Percentiles rank a stretch among this genome's conserved stretches.
Evolutionary conservation across 768 basidiomycete genomes (phyloP).

Genomic region (Suillus cothurnatus): DNA sequence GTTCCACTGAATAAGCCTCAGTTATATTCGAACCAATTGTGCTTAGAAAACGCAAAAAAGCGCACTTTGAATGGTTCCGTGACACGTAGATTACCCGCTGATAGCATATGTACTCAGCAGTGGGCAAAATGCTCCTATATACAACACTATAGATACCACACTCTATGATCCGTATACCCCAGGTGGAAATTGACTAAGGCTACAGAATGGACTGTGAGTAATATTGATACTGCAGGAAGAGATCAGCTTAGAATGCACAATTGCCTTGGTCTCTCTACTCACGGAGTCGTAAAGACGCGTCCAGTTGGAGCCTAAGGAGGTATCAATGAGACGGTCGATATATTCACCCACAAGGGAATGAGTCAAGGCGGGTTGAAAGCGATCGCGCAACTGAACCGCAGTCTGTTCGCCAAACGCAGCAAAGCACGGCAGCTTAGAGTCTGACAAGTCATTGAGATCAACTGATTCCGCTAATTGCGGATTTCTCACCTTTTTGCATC

Average conservation of each 20-base stretch:
- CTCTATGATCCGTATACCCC: neutral
- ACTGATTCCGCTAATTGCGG: constrained; percentile 10
- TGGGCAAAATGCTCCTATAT: neutral
- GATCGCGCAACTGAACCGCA: constrained; percentile 82
- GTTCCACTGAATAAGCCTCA: neutral
- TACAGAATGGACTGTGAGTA: constrained; percentile 88
- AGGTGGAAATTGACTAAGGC: constrained; percentile 19
- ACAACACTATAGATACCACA: constrained; percentile 6
- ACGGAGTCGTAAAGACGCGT: constrained; percentile 96
- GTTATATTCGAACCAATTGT: neutral
- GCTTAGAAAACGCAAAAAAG: neutral
- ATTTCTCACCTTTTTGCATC: constrained; percentile 86
- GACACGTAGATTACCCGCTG: neutral
- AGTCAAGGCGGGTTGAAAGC: constrained; percentile 90
- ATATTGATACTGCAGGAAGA: constrained; percentile 75
- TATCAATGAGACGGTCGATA: constrained; percentile 88
- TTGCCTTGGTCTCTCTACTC: constrained; percentile 27
- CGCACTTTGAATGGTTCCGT: neutral
- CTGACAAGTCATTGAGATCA: constrained; percentile 39
- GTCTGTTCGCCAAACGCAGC: constrained; percentile 89
- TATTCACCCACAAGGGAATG: constrained; percentile 84
- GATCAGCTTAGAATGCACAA: neutral
- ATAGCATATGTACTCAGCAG: neutral
- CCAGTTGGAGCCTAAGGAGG: constrained; percentile 90
- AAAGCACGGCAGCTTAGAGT: constrained; percentile 91